These are phyloP conservation scores for Chenopodium album DNA, from an alignment of 148 eudicot genomes.

Conservation along the genomic window DNA sequence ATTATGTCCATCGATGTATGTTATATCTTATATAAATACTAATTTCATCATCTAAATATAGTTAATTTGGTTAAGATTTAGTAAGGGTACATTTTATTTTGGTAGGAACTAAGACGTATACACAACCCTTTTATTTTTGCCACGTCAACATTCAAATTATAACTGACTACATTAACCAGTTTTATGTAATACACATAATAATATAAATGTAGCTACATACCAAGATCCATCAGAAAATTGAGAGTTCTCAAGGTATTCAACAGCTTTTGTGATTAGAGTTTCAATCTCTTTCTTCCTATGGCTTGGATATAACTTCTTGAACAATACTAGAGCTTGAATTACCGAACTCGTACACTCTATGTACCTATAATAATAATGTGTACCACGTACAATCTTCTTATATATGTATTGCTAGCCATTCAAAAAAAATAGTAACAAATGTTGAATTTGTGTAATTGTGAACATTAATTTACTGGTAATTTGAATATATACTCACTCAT, in stretches of 20 bases:
- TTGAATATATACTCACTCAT: slow-evolving; percentile 32
- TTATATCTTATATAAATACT: no score
- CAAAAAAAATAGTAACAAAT: neutral
- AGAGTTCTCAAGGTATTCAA: slow-evolving; percentile 25
- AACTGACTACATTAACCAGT: no score
- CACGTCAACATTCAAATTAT: no score
- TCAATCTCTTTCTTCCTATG: slow-evolving; percentile 47
- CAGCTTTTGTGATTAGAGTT: slow-evolving; percentile 27
- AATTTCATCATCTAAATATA: no score
- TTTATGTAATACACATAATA: no score
- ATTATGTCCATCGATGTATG: no score
- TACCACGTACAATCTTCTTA: neutral
- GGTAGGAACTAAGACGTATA: no score
- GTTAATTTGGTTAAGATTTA: no score
- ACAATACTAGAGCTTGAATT: slow-evolving; percentile 44
- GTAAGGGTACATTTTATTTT: no score
- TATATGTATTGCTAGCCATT: neutral
- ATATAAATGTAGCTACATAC: slow-evolving; percentile 4
- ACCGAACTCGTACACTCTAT: slow-evolving; percentile 43
- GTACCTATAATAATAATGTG: slow-evolving; percentile 11
- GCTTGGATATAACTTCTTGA: slow-evolving; percentile 39
- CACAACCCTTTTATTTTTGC: no score
- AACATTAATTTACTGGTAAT: neutral
- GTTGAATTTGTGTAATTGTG: neutral
- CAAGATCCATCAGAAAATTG: slow-evolving; percentile 43